A percentile compares a stretch with the other conserved stretches of the same genome.
These are phyloP conservation scores for Calcarisporium arbuscula DNA, from an alignment of 2,329 filamentous ascomycete genomes.

Conservation along the genomic window DNA sequence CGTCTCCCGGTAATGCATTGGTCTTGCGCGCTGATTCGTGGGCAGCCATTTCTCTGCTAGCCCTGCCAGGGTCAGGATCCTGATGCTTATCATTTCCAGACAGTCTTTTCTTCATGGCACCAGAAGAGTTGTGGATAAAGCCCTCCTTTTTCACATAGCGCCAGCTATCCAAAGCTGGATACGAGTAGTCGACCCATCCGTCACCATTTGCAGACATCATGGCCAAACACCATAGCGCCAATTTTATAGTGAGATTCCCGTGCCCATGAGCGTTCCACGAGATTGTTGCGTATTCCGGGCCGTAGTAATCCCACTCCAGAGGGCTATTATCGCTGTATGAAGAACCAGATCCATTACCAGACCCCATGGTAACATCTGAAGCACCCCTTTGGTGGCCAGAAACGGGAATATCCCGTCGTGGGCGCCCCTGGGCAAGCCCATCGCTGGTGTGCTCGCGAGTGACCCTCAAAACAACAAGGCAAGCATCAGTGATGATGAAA, in stretches of 20 bases:
- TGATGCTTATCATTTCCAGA: not conserved
- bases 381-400: too few species aligned
- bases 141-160: not conserved
- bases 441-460: not conserved
- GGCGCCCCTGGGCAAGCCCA: not conserved
- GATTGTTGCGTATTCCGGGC: not conserved
- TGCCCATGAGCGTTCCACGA: not conserved
- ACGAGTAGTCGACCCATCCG: not conserved
- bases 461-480: conserved; percentile 22
- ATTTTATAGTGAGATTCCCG: not conserved
- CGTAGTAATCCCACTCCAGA: not conserved
- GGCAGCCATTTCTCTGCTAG: too few species aligned
- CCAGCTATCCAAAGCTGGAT: not conserved
- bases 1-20: too few species aligned
- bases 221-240: not conserved
- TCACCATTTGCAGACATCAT: conserved; percentile 1
- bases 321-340: not conserved
- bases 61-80: not conserved
- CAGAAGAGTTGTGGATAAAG: not conserved
- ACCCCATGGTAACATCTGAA: not conserved
- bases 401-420: too few species aligned
- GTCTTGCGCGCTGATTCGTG: too few species aligned
- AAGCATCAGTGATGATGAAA: conserved; percentile 27
- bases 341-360: not conserved
- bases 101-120: not conserved